Conservation (phyloP, 1,139 yeast genomes). For the Blastobotrys buckinghamii region DNA sequence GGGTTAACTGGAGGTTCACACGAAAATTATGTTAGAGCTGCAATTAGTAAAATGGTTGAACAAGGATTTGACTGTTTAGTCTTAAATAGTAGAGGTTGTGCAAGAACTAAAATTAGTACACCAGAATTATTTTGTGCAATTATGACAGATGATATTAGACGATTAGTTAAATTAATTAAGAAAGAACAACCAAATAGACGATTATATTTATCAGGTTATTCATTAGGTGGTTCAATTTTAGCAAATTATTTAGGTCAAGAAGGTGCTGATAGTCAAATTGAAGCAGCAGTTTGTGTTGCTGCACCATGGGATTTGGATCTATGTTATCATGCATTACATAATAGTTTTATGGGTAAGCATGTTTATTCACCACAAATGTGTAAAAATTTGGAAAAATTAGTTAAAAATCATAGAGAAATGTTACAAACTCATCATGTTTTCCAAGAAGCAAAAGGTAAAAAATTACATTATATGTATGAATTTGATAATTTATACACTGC, state of each 20-base stretch:
- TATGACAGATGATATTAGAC: slow-evolving; percentile 67
- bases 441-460: slow-evolving; percentile 32
- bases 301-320: slow-evolving; percentile 81
- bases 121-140: slow-evolving; percentile 70
- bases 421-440: slow-evolving; percentile 40
- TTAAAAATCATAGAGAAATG: slow-evolving; percentile 55
- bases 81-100: slow-evolving; percentile 80
- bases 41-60: slow-evolving; percentile 21
- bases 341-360: slow-evolving; percentile 53
- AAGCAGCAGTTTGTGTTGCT: slow-evolving; percentile 64
- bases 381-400: slow-evolving; percentile 53
- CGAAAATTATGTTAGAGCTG: slow-evolving; percentile 74
- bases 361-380: slow-evolving; percentile 66
- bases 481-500: slow-evolving; percentile 75
- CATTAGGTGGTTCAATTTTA: slow-evolving; percentile 80
- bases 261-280: slow-evolving; percentile 44
- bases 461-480: slow-evolving; percentile 42
- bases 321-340: slow-evolving; percentile 46
- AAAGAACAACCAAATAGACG: slow-evolving; percentile 62
- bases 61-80: slow-evolving; percentile 61
- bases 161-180: slow-evolving; percentile 48
- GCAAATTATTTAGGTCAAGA: slow-evolving; percentile 77
- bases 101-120: slow-evolving; percentile 70
- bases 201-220: slow-evolving; percentile 72
- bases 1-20: slow-evolving; percentile 93